Base-by-base conservation (phyloP, 2,329 filamentous ascomycete genomes). In the Ustilaginoidea virens region DNA sequence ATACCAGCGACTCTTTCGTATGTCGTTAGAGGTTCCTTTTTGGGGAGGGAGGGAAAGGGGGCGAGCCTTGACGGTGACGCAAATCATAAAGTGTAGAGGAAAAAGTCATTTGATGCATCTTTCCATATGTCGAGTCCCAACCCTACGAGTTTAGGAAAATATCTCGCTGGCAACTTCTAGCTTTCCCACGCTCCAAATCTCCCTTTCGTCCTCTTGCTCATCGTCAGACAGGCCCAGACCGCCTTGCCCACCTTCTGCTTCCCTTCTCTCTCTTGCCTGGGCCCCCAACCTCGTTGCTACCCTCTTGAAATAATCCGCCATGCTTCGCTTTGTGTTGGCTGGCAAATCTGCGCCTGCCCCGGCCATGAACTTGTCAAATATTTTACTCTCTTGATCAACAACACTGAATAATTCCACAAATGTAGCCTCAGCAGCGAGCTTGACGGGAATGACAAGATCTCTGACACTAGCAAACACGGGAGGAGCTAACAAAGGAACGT, bases 231-330 rank as follows among this genome's bases (percentile, higher is more conserved):
- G 52, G 0, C 86, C 86, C 28, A 96, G 49, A 1, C 85, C 83
- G 26, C 86, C 86, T 33, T 77, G 69, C 6, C 87, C 90, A 36
- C 86, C 87, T 49, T 94, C 86, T 0, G 90, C 90, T 41, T 93
- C 86, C 46, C 73, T 80, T 42, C 90, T 69, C 58, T 98, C 90
- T 36, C 83, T 69, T 2, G 81, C 85, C 51, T 96, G 90, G 12
- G 63, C 69, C n/a, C 80, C 87, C 13, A 96, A 58, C 41, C 86
- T 71, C 45, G 87, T 53, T 2, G 83, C 83, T 38, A 98, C 81
- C 23, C 90, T 67, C 65, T 93, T 93, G 60, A 96, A 96, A 58
- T 98, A 98, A 52, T 98, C 90, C 34, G 76, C 69, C 79, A 98
- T 94, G 51, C 78, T 85, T 41, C 87, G 69, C 66, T 92, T 90